These are phyloP conservation scores for Lecanicillium sp. DNA, from an alignment of 2,329 filamentous ascomycete genomes.

Conservation along the genomic window DNA sequence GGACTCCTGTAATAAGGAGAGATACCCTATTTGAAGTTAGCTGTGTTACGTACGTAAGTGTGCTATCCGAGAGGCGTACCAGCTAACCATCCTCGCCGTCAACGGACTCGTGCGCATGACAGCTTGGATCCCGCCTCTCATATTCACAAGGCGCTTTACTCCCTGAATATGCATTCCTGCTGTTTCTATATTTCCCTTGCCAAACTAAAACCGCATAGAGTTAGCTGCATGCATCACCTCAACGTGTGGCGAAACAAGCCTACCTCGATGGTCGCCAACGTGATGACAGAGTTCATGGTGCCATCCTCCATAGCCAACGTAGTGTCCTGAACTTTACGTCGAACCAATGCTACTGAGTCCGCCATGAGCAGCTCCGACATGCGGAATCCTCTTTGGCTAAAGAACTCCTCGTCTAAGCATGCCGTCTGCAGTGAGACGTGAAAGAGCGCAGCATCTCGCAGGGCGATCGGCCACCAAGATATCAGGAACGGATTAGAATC, in stretches of 20 bases:
- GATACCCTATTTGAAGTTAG: conserved; percentile 39
- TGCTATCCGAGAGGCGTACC: conserved; percentile 32
- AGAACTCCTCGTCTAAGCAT: conserved; percentile 45
- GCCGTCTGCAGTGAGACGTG: conserved; percentile 53
- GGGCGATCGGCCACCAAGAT: conserved; percentile 52
- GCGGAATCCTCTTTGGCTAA: conserved; percentile 43
- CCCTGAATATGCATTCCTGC: conserved; percentile 42
- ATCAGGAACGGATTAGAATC: conserved; percentile 49
- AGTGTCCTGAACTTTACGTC: conserved; percentile 39
- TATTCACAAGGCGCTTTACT: conserved; percentile 37
- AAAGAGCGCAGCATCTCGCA: conserved; percentile 48
- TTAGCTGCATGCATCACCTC: not conserved
- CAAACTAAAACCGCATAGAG: conserved; percentile 28
- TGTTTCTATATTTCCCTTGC: conserved; percentile 40
- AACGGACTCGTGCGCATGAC: conserved; percentile 42
- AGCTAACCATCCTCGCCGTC: conserved; percentile 47
- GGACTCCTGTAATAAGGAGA: conserved; percentile 42
- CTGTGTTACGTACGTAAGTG: too few species aligned
- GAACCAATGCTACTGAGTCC: conserved; percentile 45
- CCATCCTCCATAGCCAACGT: conserved; percentile 42
- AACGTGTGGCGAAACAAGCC: conserved; percentile 11
- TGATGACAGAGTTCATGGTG: conserved; percentile 50
- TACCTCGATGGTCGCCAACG: conserved; percentile 50
- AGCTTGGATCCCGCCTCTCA: conserved; percentile 42
- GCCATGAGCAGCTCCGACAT: conserved; percentile 48